phyloP scores from a whole-genome alignment of 202 grass and related monocot species.

The Hordeum pubiflorum region DNA sequence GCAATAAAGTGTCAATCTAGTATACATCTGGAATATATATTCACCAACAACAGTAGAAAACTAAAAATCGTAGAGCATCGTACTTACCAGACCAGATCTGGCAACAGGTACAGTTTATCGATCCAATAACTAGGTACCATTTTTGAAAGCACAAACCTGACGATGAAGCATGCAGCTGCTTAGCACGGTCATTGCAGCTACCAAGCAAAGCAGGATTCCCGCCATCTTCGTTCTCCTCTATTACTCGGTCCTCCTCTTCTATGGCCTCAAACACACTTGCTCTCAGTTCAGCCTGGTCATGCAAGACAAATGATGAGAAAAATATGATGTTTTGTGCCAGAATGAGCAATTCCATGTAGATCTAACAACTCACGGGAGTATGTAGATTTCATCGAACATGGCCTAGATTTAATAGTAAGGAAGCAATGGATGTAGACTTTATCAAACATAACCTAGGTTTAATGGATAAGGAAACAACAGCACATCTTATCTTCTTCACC shows the following conservation, averaged over 20 bases:
- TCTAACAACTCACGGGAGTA: neutral
- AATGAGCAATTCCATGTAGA: neutral
- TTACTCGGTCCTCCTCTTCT: slow-evolving; percentile 77
- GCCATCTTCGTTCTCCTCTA: slow-evolving; percentile 57
- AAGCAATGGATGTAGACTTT: neutral
- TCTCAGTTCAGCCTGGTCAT: slow-evolving; percentile 73
- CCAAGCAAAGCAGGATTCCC: slow-evolving; percentile 76
- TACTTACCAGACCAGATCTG: neutral
- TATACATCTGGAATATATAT: neutral
- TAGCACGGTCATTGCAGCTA: slow-evolving; percentile 84
- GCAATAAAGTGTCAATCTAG: neutral
- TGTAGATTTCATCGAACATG: neutral
- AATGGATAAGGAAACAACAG: neutral
- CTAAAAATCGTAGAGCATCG: neutral
- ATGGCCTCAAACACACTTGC: slow-evolving; percentile 94
- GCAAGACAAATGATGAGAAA: slow-evolving; percentile 17
- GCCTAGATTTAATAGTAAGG: neutral
- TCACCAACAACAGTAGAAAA: neutral
- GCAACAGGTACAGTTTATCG: neutral
- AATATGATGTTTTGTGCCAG: neutral
- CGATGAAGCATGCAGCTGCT: slow-evolving; percentile 82
- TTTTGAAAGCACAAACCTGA: slow-evolving; percentile 54
- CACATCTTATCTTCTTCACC: neutral
- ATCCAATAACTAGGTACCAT: neutral
- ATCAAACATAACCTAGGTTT: neutral